A percentile compares a stretch with the other conserved stretches of the same genome.
These are phyloP conservation scores for Rhodotorula sp. DNA, from an alignment of 1,284 basidiomycete species.

Conservation along the genomic window DNA sequence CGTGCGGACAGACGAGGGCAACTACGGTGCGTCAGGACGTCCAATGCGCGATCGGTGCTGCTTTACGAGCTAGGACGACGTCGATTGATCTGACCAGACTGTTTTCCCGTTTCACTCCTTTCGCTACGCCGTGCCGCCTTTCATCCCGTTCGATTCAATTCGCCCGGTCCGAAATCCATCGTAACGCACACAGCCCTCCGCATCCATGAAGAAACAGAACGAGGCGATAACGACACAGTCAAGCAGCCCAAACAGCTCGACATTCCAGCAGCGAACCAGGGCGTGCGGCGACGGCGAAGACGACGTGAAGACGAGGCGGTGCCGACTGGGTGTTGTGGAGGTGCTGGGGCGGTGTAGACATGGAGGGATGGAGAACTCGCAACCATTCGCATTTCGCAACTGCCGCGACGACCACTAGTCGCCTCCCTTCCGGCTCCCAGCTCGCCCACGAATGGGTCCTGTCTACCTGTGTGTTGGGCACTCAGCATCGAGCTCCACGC, in stretches of 20 bases:
- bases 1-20: slow-evolving; percentile 31
- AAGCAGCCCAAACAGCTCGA: slow-evolving; percentile 12
- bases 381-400: slow-evolving; percentile 6
- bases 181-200: slow-evolving; percentile 23
- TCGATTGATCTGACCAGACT: too few species aligned
- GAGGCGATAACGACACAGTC: slow-evolving; percentile 39
- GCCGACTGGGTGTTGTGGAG: slow-evolving; percentile 27
- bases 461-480: too few species aligned
- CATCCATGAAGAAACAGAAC: slow-evolving; percentile 38
- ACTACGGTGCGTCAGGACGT: slow-evolving; percentile 21
- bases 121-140: neutral
- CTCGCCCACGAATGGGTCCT: too few species aligned
- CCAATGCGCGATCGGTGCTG: neutral
- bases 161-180: too few species aligned
- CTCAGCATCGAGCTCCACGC: too few species aligned
- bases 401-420: neutral
- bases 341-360: slow-evolving; percentile 1
- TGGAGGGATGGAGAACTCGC: neutral
- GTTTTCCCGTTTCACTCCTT: neutral
- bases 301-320: neutral
- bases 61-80: too few species aligned
- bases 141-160: neutral
- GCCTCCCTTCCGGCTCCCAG: too few species aligned
- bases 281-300: slow-evolving; percentile 21
- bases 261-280: slow-evolving; percentile 4